Base-by-base conservation (phyloP, 2,329 filamentous ascomycete genomes). In the Arthroderma uncinatum region DNA sequence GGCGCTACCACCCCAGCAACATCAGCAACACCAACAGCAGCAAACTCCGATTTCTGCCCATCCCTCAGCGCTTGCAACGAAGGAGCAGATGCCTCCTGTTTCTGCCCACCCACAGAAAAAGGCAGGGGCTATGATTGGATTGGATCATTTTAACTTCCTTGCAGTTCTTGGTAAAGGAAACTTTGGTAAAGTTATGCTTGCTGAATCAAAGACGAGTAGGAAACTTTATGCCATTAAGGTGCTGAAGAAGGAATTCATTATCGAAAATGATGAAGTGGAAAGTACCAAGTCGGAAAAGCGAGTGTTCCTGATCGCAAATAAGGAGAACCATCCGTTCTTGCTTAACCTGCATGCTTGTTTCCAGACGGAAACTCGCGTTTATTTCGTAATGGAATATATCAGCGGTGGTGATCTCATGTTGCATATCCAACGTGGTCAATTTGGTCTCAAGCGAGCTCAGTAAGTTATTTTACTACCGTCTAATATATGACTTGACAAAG, bases 311-410 rank as follows among this genome's bases (percentile, higher is more conserved):
- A 87, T 98, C 69, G 93, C 93, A 34, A 98, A 98, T 76, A 90
- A 95, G 71, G 93, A 97, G 70, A 84, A 89, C 12, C 93, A 98
- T 69, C 93, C 94, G 0, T 98, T 98, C 82, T 74, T 98, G 64
- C 85, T 94, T 53, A 98, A 87, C 68, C 76, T 98, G 39, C 93
- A 98, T 70, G 93, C 93, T 56, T 98, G 93, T 76, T 98, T 98
- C 81, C 93, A 98, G 75, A 98, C 93, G 0, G 93, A 98, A 72
- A 98, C 93, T 5, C 81, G 93, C 65, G 91, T 98, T 21, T 98
- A 98, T 76, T 98, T 98, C 69, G 93, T 98, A 62, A 97, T 97
- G 92, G 93, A 98, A 75, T 98, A 98, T 71, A 89, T 98, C 62
- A 95, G 90, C 69, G 93, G 93, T 77, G 93, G 93, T 76, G 93